Base-by-base conservation (phyloP, 192 early-diverging fungal species). In the Podila epicladia region DNA sequence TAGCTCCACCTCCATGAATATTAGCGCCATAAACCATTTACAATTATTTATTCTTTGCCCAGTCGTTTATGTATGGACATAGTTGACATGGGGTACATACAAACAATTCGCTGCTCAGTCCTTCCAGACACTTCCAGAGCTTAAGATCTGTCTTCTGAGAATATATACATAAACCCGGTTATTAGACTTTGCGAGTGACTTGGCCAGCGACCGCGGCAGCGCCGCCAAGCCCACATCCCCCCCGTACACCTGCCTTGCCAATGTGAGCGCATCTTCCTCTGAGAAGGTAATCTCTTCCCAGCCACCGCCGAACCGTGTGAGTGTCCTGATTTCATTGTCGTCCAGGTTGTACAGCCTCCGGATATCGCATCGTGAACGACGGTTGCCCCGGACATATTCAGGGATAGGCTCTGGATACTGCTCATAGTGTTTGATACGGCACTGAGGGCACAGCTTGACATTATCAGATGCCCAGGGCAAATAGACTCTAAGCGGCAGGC, bases 1-100 rank as follows among this genome's bases (percentile, higher is more conserved):
- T 78, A 37, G 67, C 45, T 12, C 75, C 69, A 11, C 75, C 75
- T 15, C 64, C 48, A 9, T 78, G 64, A 60, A 61, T 61, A 61
- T 32, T 61, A 20, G 20, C 19, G 9, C 6, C 24, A 6, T 32
- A 19, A 26, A 19, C 0, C 26, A 9, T 61, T 17, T 19, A 31
- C 20, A 12, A 3, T 9, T 22, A 5, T 38, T 37, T 7, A 29
- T 29, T 31, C 20, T 32, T n/a, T 29, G 24, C 35, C 32, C 33
- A 13, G 37, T 22, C 48, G 12, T 53, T 65, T 65, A 24, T 37
- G 33, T 26, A 17, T 11, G 26, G 20, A 28, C 49, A 17, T 7
- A 31, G 3, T 29, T 51, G 22, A 53, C n/a, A 24, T 22, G 20
- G 22, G 51, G 13, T 2, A 45, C 17, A 45, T 45, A 45, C 41